A percentile compares a stretch with the other conserved stretches of the same genome.
Evolutionary conservation across 108 stramenopile species (phyloP).

Genomic region (Pelagomonas calceolata): DNA sequence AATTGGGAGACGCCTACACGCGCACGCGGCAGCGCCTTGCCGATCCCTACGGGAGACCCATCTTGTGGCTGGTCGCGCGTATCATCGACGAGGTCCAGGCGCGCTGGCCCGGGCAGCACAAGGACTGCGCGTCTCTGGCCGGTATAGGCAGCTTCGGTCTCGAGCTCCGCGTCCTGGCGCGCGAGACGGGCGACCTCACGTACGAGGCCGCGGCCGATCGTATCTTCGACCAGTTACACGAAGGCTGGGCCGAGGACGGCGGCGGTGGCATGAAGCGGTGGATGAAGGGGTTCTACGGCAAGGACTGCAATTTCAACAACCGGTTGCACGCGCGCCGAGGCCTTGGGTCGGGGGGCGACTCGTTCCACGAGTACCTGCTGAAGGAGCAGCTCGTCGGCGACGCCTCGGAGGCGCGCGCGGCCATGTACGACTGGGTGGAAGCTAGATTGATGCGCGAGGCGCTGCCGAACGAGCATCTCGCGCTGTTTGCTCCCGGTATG

Average conservation of each 20-base stretch:
- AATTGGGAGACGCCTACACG: too few species aligned
- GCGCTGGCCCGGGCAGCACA: neutral
- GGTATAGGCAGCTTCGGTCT: constrained; percentile 27
- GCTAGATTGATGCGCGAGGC: neutral
- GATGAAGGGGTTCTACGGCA: neutral
- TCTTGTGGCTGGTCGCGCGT: constrained; percentile 17
- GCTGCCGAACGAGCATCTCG: neutral
- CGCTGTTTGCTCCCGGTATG: neutral
- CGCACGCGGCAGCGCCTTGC: constrained; percentile 47
- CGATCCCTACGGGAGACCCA: constrained; percentile 50
- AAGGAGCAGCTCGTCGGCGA: constrained; percentile 39
- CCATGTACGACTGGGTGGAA: neutral
- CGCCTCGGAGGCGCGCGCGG: neutral
- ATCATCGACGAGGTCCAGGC: neutral
- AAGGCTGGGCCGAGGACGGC: constrained; percentile 15
- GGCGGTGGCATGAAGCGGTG: neutral
- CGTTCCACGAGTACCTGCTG: constrained; percentile 61
- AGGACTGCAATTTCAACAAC: too few species aligned
- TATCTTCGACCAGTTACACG: constrained; percentile 13
- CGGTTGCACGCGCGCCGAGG: constrained; percentile 2
- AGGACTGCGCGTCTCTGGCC: neutral
- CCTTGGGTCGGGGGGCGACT: constrained; percentile 55
- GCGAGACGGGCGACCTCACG: constrained; percentile 21
- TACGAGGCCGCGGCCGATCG: constrained; percentile 24
- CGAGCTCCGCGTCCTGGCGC: constrained; percentile 51